A percentile compares a stretch with the other conserved stretches of the same genome.
Evolutionary conservation across 495 filamentous ascomycete species (phyloP).

Genomic region (Hypoxylon rickii): DNA sequence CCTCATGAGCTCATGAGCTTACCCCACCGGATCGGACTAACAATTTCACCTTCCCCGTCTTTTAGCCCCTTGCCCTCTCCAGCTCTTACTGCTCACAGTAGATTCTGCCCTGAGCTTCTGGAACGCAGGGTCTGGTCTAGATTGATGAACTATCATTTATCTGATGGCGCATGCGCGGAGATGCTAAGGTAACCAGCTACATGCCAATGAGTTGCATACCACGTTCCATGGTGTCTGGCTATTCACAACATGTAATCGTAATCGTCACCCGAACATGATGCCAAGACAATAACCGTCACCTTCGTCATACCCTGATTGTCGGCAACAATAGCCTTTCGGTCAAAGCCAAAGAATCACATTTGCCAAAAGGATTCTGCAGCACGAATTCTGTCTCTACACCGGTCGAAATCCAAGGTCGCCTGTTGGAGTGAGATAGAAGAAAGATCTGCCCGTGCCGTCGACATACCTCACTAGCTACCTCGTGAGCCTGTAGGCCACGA

Average conservation of each 20-base stretch:
- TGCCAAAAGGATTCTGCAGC: no score
- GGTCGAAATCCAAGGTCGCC: constrained; percentile 11
- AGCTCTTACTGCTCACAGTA: no score
- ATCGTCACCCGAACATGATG: constrained; percentile 29
- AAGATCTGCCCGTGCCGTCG: constrained; percentile 7
- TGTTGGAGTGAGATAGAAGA: constrained; percentile 12
- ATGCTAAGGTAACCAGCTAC: no score
- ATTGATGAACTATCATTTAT: no score
- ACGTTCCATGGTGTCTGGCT: no score
- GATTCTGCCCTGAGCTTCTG: no score
- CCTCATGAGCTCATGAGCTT: neutral
- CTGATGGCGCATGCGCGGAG: no score
- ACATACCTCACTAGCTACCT: neutral
- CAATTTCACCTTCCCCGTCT: constrained; percentile 1
- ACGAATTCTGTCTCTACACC: constrained; percentile 6
- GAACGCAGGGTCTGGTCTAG: no score
- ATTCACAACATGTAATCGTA: no score
- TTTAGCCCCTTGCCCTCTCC: neutral
- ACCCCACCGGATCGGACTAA: constrained; percentile 25
- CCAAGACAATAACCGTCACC: constrained; percentile 22
- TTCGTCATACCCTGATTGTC: constrained; percentile 16
- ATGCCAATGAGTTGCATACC: no score
- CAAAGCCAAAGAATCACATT: constrained; percentile 1
- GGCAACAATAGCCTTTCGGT: constrained; percentile 18
- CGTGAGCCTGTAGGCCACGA: constrained; percentile 18